Evolutionary conservation across 2,329 filamentous ascomycete species (phyloP), one percentile per base, ranked within the genome.

Genomic region (Penicillium freii): DNA sequence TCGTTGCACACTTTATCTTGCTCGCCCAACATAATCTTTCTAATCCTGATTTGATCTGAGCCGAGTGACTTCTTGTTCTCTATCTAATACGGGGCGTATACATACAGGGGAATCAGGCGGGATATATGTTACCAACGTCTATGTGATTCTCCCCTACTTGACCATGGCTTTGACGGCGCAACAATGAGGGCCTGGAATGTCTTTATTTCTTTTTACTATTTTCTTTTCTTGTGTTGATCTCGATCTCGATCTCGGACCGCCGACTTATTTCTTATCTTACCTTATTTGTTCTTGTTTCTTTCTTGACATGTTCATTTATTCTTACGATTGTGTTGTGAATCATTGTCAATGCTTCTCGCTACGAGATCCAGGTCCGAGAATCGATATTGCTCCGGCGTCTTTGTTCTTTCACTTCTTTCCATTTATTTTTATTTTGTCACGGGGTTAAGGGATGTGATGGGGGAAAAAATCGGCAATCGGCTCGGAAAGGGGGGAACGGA

Each of bases 41-140:
- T 66, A 66, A 67, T 65, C 52, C 56, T 52, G 59, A 59, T 59
- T 46, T 61, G 62, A 57, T 42, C 52, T 36, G 51, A 59, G 43
- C 54, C 39, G 54, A 57, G 40, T 65, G 48, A 55, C 21, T 59
- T 62, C 59, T 64, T 64, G 64, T 65, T 62, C 58, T 66, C 64
- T 69, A 68, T 60, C 66, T 72, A 73, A 69, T 69, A 65, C 55
- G 66, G 68, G 43, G 68, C 68, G 64, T 72, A 72, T 75, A 73
- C 73, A 74, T 74, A 74, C 63, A 66, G 68, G 68, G 61, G 58
- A 64, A 64, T 61, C 61, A 60, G 64, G 65, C 62, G 66, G 64
- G 70, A 69, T 70, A 69, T 69, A 72, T 67, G 64, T 67, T 64
- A 66, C 59, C 62, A 58, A 62, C 58, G 60, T 64, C 64, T 60